Evolutionary conservation across 1,284 basidiomycete species (phyloP).

Genomic region (Hymenochaete sp.): DNA sequence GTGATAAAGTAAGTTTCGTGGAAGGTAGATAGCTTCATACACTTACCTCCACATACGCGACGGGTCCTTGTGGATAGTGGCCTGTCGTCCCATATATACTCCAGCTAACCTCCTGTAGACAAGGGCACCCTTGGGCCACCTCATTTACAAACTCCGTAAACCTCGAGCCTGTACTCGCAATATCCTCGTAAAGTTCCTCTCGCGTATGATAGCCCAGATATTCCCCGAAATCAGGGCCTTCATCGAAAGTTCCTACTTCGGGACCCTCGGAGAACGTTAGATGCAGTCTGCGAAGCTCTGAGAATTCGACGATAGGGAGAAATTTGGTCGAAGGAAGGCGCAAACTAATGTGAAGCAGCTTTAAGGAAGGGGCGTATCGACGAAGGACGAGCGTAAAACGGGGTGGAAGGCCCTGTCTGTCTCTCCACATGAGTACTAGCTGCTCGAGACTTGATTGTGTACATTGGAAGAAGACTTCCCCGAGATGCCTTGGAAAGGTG

Average conservation of each 20-base stretch:
- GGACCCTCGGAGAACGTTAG: constrained; percentile 9
- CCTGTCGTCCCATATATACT: constrained; percentile 12
- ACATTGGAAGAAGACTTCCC: neutral
- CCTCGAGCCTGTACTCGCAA: constrained; percentile 1
- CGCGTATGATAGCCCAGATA: neutral
- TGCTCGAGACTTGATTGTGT: constrained; percentile 1
- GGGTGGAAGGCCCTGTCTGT: constrained; percentile 1
- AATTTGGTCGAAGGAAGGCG: constrained; percentile 4
- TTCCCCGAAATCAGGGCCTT: neutral
- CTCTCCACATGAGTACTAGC: constrained; percentile 14
- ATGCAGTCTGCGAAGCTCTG: constrained; percentile 11
- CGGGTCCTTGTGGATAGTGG: constrained; percentile 4
- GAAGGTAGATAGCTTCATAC: too few species aligned
- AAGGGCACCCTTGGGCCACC: neutral
- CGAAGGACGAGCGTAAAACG: neutral
- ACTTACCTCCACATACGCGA: constrained; percentile 10
- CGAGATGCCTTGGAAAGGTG: constrained; percentile 7
- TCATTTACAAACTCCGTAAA: constrained; percentile 8
- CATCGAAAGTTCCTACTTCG: neutral
- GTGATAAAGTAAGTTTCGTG: too few species aligned
- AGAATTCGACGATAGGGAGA: neutral
- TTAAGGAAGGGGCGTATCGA: constrained; percentile 2
- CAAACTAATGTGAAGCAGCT: constrained; percentile 10
- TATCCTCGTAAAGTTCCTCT: neutral
- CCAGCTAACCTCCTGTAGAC: constrained; percentile 14